A percentile compares a stretch with the other conserved stretches of the same genome.
These are phyloP conservation scores for Oenanthe sinensis DNA, from an alignment of 129 eudicot species.

Conservation along the genomic window DNA sequence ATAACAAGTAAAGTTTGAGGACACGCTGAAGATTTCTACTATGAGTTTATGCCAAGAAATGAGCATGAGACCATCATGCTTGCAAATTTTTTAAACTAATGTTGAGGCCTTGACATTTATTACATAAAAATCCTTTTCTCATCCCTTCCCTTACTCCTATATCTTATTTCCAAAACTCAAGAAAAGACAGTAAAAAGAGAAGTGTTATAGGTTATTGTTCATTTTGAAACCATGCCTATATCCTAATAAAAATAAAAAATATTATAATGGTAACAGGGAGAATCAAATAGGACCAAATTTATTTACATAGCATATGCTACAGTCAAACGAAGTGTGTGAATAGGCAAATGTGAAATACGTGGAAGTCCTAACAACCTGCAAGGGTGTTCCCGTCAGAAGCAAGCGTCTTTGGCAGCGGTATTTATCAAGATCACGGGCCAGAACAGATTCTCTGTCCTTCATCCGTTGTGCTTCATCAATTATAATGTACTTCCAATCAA, in stretches of 20 bases:
- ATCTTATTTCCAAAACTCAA: background rate
- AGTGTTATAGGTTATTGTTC: background rate
- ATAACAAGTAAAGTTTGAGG: background rate
- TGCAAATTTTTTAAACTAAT: too few species aligned
- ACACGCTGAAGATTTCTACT: background rate
- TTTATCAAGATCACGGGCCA: constrained; percentile 95
- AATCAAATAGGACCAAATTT: background rate
- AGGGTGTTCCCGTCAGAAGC: constrained; percentile 93
- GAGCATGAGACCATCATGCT: background rate
- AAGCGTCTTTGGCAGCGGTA: constrained; percentile 98
- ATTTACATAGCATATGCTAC: background rate
- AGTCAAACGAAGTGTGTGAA: background rate
- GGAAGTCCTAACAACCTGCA: constrained; percentile 52
- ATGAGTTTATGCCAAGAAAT: background rate
- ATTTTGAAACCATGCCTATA: background rate
- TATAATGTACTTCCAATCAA: constrained; percentile 92
- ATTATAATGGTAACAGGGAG: background rate
- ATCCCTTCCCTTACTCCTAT: background rate
- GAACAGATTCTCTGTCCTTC: constrained; percentile 97
- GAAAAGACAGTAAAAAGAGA: background rate
- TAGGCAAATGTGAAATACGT: background rate
- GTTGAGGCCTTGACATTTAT: background rate
- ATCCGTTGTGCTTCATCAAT: constrained; percentile 98
- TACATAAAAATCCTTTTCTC: background rate
- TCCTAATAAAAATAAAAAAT: background rate